These are phyloP conservation scores for Penicillium occitanis DNA, from an alignment of 2,329 filamentous ascomycete species.

Conservation along the genomic window DNA sequence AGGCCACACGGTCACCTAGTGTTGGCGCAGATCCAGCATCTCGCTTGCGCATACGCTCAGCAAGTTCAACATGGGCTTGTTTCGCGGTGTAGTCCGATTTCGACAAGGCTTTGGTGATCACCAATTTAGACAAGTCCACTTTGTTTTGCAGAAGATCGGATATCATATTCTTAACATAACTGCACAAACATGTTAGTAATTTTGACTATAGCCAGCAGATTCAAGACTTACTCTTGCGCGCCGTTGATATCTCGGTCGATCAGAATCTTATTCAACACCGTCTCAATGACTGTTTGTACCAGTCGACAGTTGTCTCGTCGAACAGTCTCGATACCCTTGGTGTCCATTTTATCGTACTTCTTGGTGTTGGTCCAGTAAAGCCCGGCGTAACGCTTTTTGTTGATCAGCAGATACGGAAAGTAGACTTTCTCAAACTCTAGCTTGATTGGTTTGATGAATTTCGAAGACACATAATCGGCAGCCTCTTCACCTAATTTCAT, in stretches of 20 bases:
- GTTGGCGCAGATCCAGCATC: slow-evolving; percentile 91
- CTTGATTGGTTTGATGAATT: slow-evolving; percentile 97
- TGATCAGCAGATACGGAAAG: slow-evolving; percentile 96
- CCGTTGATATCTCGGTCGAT: slow-evolving; percentile 88
- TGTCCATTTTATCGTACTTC: slow-evolving; percentile 99
- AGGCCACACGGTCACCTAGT: slow-evolving; percentile 92
- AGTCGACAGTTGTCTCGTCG: slow-evolving; percentile 93
- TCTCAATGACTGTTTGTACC: slow-evolving; percentile 97
- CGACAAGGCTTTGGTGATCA: slow-evolving; percentile 95
- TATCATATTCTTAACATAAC: slow-evolving; percentile 95
- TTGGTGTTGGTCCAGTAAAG: slow-evolving; percentile 93
- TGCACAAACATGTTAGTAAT: slow-evolving; percentile 48
- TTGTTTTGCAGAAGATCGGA: slow-evolving; percentile 95
- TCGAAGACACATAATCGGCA: slow-evolving; percentile 79
- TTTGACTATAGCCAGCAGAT: neutral
- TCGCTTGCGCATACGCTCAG: slow-evolving; percentile 94
- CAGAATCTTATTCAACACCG: slow-evolving; percentile 89
- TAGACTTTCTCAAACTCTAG: slow-evolving; percentile 99
- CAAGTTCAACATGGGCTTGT: slow-evolving; percentile 94
- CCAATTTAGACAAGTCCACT: slow-evolving; percentile 97
- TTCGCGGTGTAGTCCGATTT: slow-evolving; percentile 88
- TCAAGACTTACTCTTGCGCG: slow-evolving; percentile 76
- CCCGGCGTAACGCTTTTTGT: slow-evolving; percentile 99
- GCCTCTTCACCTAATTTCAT: slow-evolving; percentile 98
- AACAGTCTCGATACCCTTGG: slow-evolving; percentile 98